A percentile compares a stretch with the other conserved stretches of the same genome.
Evolutionary conservation across 768 basidiomycete genomes (phyloP).

Genomic region (Amylocystis lapponica): DNA sequence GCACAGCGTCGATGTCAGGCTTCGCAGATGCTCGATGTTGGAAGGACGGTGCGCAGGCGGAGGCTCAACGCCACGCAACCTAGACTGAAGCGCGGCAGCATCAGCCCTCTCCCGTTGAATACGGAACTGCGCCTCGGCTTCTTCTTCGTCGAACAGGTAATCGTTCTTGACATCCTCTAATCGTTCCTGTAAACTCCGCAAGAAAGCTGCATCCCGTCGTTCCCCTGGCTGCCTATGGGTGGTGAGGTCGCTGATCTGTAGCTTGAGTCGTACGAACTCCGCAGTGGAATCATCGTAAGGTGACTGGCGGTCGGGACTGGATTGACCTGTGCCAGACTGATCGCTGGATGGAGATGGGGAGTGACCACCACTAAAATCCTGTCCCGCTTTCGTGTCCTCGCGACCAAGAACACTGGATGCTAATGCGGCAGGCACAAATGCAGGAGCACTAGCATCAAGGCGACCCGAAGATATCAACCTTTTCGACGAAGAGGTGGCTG

Average conservation of each 20-base stretch:
- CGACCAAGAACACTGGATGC: neutral
- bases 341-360: neutral
- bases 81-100: slow-evolving; percentile 36
- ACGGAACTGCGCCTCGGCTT: slow-evolving; percentile 55
- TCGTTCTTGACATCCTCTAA: slow-evolving; percentile 44
- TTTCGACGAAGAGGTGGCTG: neutral
- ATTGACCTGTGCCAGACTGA: neutral
- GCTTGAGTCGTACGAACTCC: slow-evolving; percentile 57
- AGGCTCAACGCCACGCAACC: slow-evolving; percentile 27
- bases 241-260: slow-evolving; percentile 47
- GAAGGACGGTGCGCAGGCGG: neutral
- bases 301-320: slow-evolving; percentile 9
- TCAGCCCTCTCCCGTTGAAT: slow-evolving; percentile 49
- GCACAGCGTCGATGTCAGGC: neutral
- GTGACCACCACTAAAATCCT: neutral
- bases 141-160: slow-evolving; percentile 67
- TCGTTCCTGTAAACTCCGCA: slow-evolving; percentile 38
- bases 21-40: slow-evolving; percentile 6
- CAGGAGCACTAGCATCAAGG: slow-evolving; percentile 36
- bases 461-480: slow-evolving; percentile 10
- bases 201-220: slow-evolving; percentile 21
- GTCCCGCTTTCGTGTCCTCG: neutral
- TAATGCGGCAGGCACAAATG: slow-evolving; percentile 29
- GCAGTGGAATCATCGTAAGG: slow-evolving; percentile 43
- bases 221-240: slow-evolving; percentile 23